phyloP scores from a whole-genome alignment of 208 protist genomes.

The Wallacemonas sp. region DNA sequence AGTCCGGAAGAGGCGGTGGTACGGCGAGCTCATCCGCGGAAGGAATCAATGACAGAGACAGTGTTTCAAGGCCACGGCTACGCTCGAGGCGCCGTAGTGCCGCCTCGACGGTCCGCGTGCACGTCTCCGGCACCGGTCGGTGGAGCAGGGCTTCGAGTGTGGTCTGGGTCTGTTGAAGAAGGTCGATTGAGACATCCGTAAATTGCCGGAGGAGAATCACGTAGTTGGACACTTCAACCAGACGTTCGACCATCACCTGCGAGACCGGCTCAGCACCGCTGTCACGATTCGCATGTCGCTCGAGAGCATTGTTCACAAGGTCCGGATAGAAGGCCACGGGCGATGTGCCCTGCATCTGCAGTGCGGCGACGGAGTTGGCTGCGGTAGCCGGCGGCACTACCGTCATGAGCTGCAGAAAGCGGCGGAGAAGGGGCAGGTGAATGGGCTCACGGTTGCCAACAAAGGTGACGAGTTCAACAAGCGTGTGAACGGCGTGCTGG shows the following conservation, averaged over 20 bases:
- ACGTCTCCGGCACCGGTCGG: neutral
- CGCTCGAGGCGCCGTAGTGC: conserved; percentile 23
- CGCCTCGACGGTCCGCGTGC: conserved; percentile 16
- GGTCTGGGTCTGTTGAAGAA: conserved; percentile 18
- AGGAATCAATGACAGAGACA: conserved; percentile 47
- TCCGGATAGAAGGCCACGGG: conserved; percentile 58
- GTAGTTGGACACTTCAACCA: conserved; percentile 61
- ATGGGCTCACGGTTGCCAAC: conserved; percentile 85
- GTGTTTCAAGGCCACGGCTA: neutral
- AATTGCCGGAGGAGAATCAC: conserved; percentile 69
- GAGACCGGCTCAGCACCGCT: neutral
- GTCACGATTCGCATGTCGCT: conserved; percentile 10
- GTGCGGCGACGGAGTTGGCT: conserved; percentile 1
- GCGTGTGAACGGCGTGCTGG: conserved; percentile 51
- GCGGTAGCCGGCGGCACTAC: conserved; percentile 9
- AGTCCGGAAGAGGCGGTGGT: conserved; percentile 54
- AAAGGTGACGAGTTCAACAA: conserved; percentile 83
- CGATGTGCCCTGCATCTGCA: neutral
- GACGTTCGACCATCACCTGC: conserved; percentile 39
- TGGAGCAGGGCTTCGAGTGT: conserved; percentile 29
- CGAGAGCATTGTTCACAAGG: conserved; percentile 52
- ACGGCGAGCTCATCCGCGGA: conserved; percentile 52
- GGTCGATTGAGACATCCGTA: conserved; percentile 17
- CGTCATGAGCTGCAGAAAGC: conserved; percentile 60
- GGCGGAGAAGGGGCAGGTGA: conserved; percentile 60